phyloP scores from a whole-genome alignment of 768 basidiomycete species.

The Tulasnella calospora region DNA sequence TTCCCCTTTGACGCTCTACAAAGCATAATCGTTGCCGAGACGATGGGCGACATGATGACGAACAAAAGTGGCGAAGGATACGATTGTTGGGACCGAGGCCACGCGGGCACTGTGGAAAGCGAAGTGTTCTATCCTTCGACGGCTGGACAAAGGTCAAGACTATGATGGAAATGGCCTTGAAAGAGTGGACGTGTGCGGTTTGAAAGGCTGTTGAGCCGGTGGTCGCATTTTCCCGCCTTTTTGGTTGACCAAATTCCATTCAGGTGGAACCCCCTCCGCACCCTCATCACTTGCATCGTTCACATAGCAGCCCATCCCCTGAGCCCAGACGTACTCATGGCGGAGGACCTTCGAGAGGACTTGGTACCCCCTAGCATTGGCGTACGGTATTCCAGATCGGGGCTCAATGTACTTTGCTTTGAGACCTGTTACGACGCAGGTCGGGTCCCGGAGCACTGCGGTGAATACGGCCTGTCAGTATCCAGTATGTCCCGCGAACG shows the following conservation, averaged over 20 bases:
- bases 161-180: background rate
- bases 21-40: background rate
- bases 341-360: conserved; percentile 56
- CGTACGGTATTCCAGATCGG: conserved; percentile 71
- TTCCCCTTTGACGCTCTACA: too few species aligned
- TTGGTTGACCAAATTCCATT: conserved; percentile 28
- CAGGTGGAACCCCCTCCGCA: conserved; percentile 30
- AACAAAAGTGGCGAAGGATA: too few species aligned
- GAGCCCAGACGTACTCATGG: conserved; percentile 66
- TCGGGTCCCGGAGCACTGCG: background rate
- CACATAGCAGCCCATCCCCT: conserved; percentile 32
- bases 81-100: too few species aligned
- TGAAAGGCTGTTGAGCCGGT: background rate
- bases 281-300: conserved; percentile 34
- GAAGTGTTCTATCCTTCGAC: background rate
- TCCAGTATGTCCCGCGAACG: background rate
- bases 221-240: background rate
- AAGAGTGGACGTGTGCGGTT: background rate
- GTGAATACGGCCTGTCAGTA: background rate
- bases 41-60: background rate
- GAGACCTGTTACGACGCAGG: conserved; percentile 68
- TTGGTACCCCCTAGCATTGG: conserved; percentile 60
- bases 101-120: too few species aligned
- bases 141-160: background rate
- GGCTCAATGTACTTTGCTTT: conserved; percentile 78